Evolutionary conservation across 768 basidiomycete species (phyloP), one percentile per base, ranked within the genome.

Genomic region (Clathrus columnatus): DNA sequence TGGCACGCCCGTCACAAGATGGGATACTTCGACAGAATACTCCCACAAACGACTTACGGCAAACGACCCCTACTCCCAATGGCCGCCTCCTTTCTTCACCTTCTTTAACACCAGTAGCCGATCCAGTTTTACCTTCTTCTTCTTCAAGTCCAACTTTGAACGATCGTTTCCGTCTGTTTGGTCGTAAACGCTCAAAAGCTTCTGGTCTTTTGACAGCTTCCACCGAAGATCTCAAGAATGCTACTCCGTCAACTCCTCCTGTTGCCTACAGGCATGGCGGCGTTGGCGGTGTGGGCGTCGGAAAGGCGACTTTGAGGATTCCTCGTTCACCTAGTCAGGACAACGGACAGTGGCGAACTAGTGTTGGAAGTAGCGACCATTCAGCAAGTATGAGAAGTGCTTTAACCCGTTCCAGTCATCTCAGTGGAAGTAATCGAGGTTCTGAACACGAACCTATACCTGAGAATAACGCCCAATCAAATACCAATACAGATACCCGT

Each of bases 1-100:
- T 91, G n/a, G 70, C 48, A 27, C 54, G 54, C 7, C 26, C 48
- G 16, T 48, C 54, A 6, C 43, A 23, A 28, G 54, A 55, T 30
- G n/a, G 46, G n/a, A 18, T 24, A 23, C 32, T 47, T n/a, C 54
- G 54, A 28, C 54, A 55, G 46, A 43, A 55, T 11, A 55, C 45
- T 44, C 54, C 54, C 18, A 41, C 51, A 41, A 30, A 20, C n/a
- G 36, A 36, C n/a, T 36, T 36, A 36, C 36, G n/a, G 7, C 41
- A 46, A 23, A 17, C 47, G 6, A 50, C 44, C 11, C 58, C 54
- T 27, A 56, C 18, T 27, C 47, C 41, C 7, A 20, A 20, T 29
- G 46, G 16, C 48, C 26, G 20, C 44, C 42, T 29, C 44, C 54
- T 8, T 23, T 10, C 20, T n/a, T 36, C 36, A 14, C 36, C 46